These are phyloP conservation scores for Pilasporangium apinafurcum DNA, from an alignment of 352 stramenopile species.

Conservation along the genomic window DNA sequence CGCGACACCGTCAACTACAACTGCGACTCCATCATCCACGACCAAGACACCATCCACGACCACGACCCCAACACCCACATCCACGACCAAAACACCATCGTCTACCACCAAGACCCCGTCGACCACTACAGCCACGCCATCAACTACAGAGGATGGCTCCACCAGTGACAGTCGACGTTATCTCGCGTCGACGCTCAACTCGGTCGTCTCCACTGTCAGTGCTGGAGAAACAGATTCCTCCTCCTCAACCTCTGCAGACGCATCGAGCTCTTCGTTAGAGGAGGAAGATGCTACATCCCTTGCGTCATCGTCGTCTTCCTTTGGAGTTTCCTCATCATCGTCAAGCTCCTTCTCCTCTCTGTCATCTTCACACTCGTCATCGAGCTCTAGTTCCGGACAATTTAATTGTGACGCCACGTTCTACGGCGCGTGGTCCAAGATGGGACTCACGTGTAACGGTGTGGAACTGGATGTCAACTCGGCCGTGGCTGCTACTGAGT, in stretches of 20 bases:
- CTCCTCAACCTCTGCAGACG: too few relatives aligned
- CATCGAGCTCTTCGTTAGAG: too few relatives aligned
- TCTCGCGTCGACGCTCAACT: conserved; percentile 5
- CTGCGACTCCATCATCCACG: conserved; percentile 12
- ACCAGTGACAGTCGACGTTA: not conserved
- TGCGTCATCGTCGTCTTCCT: too few relatives aligned
- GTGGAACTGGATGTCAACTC: conserved; percentile 31
- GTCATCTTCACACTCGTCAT: conserved; percentile 10
- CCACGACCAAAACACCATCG: conserved; percentile 19
- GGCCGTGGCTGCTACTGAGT: conserved; percentile 52
- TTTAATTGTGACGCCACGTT: conserved; percentile 74
- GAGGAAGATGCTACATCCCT: too few relatives aligned
- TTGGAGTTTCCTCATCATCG: conserved; percentile 1
- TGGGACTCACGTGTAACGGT: conserved; percentile 58
- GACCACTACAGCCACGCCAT: conserved; percentile 3
- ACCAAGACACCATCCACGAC: conserved; percentile 16
- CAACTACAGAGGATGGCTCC: too few relatives aligned
- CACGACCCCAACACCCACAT: not conserved
- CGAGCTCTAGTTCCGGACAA: too few relatives aligned
- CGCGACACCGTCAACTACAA: conserved; percentile 14
- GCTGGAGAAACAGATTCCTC: too few relatives aligned
- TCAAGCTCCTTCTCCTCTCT: conserved; percentile 3
- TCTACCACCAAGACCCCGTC: conserved; percentile 4
- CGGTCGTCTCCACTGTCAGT: conserved; percentile 1
- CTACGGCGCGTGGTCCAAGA: conserved; percentile 66